These are phyloP conservation scores for Fusarium sp. DNA, from an alignment of 2,329 filamentous ascomycete species.

Conservation along the genomic window DNA sequence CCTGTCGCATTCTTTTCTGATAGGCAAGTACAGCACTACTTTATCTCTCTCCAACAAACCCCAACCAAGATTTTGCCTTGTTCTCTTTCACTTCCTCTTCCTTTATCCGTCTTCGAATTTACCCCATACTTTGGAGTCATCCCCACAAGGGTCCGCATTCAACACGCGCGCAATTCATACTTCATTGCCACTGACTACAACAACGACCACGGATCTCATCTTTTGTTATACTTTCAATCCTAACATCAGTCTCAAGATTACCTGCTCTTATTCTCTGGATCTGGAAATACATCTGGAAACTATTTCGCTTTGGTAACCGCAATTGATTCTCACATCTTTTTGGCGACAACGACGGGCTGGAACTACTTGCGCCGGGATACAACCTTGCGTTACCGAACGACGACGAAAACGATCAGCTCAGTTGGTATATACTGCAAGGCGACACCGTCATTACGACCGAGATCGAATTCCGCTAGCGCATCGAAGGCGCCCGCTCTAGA, in stretches of 20 bases:
- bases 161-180: conserved; percentile 12
- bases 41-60: background rate
- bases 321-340: background rate
- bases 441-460: background rate
- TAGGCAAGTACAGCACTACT: conserved; percentile 9
- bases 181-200: conserved; percentile 14
- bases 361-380: conserved; percentile 15
- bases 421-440: conserved; percentile 5
- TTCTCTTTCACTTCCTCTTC: conserved; percentile 12
- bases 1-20: conserved; percentile 2
- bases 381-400: background rate
- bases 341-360: background rate
- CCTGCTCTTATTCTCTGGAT: background rate
- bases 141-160: conserved; percentile 44
- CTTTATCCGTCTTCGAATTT: conserved; percentile 29
- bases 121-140: conserved; percentile 45
- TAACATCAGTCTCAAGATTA: conserved; percentile 10
- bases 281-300: background rate
- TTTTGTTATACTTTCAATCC: conserved; percentile 8
- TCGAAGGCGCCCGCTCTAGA: conserved; percentile 11
- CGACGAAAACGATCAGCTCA: conserved; percentile 1
- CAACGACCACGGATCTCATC: conserved; percentile 17
- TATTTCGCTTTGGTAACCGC: background rate
- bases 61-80: background rate
- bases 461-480: conserved; percentile 6